Conservation (phyloP, 495 filamentous ascomycete genomes). For the Podospora fimiseda region DNA sequence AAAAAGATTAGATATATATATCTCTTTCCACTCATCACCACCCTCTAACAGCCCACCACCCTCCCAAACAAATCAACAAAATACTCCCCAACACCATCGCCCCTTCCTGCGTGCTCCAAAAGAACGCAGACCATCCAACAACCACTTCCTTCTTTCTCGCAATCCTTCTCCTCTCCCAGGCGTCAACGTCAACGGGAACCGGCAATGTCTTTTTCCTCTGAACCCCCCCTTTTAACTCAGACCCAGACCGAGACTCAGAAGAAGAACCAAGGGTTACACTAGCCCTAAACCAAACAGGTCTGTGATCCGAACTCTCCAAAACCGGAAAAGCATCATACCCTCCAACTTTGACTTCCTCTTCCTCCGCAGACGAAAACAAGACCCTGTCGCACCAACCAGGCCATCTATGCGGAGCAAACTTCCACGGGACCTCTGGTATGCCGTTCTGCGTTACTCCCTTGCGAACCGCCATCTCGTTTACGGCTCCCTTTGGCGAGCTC, state of each 20-base stretch:
- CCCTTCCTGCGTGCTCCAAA: constrained; percentile 39
- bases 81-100: constrained; percentile 32
- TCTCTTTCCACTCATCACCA: neutral
- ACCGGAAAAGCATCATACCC: constrained; percentile 70
- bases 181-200: constrained; percentile 35
- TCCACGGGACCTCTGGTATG: constrained; percentile 50
- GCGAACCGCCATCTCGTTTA: constrained; percentile 14
- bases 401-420: constrained; percentile 73
- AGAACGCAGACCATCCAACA: constrained; percentile 41
- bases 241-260: neutral
- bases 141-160: constrained; percentile 36
- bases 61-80: constrained; percentile 26
- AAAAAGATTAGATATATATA: too few relatives aligned
- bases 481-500: constrained; percentile 10
- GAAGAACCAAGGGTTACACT: constrained; percentile 31
- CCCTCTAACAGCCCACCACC: constrained; percentile 33
- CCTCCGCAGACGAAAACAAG: constrained; percentile 44
- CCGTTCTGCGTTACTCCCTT: constrained; percentile 3
- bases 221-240: neutral
- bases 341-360: constrained; percentile 39
- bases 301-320: constrained; percentile 75
- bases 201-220: constrained; percentile 23
- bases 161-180: constrained; percentile 37
- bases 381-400: constrained; percentile 94
- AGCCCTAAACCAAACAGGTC: constrained; percentile 65